Evolutionary conservation across 2,329 filamentous ascomycete species (phyloP).

Genomic region (Harringtonia aguacate): DNA sequence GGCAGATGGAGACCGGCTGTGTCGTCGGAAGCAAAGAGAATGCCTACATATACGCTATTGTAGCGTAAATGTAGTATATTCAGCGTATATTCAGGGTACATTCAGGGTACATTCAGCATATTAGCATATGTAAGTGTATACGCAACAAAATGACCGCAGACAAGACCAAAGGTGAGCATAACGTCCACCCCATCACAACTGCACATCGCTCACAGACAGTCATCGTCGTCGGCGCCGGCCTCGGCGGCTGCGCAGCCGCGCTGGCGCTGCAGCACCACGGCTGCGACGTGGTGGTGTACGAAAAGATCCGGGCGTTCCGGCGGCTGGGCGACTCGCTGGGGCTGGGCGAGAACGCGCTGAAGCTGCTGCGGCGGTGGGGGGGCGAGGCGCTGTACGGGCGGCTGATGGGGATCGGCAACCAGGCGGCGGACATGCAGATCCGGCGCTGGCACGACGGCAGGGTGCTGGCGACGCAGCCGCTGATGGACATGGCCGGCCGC

Average conservation of each 20-base stretch:
- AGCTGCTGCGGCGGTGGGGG: slow-evolving; percentile 32
- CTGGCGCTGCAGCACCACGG: slow-evolving; percentile 35
- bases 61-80: too few relatives aligned
- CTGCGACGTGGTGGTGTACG: slow-evolving; percentile 29
- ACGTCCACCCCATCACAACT: background rate
- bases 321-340: slow-evolving; percentile 34
- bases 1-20: background rate
- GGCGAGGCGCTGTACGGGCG: slow-evolving; percentile 22
- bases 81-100: too few relatives aligned
- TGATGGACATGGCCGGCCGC: slow-evolving; percentile 40
- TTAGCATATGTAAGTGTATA: too few relatives aligned
- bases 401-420: slow-evolving; percentile 33
- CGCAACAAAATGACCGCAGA: background rate
- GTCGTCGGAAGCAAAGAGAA: background rate
- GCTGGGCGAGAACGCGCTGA: slow-evolving; percentile 34
- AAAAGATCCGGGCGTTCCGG: slow-evolving; percentile 30
- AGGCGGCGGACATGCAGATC: slow-evolving; percentile 35
- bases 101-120: too few relatives aligned
- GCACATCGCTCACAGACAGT: slow-evolving; percentile 16
- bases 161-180: slow-evolving; percentile 2
- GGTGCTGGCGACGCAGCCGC: slow-evolving; percentile 31
- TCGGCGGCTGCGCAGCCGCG: slow-evolving; percentile 37
- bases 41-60: too few relatives aligned
- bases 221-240: slow-evolving; percentile 37
- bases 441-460: slow-evolving; percentile 35